Conservation (phyloP, 768 basidiomycete species). For the Xerocomellus chrysenteron region DNA sequence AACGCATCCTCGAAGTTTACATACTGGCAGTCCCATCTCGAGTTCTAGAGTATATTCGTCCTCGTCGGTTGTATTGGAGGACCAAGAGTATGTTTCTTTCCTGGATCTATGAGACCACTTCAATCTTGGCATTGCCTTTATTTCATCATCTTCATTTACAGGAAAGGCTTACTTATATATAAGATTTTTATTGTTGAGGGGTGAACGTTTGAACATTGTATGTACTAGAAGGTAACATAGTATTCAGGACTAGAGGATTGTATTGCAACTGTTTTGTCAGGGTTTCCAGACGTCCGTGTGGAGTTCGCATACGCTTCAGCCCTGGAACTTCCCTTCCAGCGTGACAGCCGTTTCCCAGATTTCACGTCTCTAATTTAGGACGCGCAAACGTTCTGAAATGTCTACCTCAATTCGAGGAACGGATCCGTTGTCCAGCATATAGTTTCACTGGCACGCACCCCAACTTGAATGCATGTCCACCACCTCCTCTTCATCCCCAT, state of each 20-base stretch:
- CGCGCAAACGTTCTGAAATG: no score
- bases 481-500: no score
- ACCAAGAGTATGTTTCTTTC: conserved; percentile 26
- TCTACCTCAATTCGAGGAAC: no score
- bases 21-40: background rate
- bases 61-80: conserved; percentile 9
- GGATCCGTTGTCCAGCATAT: no score
- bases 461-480: no score
- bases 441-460: no score
- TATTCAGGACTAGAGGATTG: background rate
- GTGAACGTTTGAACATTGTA: background rate
- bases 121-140: background rate
- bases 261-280: background rate
- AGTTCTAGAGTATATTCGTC: background rate
- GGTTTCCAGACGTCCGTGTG: background rate
- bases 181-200: background rate
- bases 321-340: no score
- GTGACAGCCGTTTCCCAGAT: no score
- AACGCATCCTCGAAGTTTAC: background rate
- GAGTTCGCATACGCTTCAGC: no score
- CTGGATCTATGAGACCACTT: conserved; percentile 18
- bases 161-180: background rate
- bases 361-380: no score
- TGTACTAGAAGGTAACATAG: background rate
- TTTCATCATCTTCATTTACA: background rate